These are phyloP conservation scores for Cryphonectria radicalis DNA, from an alignment of 2,329 filamentous ascomycete genomes.

Conservation along the genomic window DNA sequence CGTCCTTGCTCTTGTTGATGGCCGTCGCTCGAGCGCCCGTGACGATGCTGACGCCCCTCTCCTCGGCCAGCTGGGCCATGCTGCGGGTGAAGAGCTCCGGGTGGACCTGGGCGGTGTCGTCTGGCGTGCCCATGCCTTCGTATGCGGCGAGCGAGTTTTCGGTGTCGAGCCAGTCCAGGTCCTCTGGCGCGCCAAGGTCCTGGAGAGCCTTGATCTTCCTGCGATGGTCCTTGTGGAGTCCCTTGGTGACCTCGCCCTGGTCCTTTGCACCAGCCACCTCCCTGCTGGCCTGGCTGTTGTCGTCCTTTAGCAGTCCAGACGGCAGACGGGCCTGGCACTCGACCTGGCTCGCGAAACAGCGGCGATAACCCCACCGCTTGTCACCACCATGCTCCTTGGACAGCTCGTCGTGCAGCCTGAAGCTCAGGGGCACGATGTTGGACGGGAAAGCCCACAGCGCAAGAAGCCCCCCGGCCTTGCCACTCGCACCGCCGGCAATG, in stretches of 20 bases:
- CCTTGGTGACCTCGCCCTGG: conserved; percentile 23
- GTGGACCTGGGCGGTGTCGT: conserved; percentile 76
- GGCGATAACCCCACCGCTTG: conserved; percentile 72
- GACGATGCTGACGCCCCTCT: conserved; percentile 60
- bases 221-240: conserved; percentile 32
- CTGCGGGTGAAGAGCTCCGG: conserved; percentile 76
- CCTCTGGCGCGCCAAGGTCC: conserved; percentile 49
- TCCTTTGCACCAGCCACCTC: background rate
- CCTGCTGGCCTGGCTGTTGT: background rate
- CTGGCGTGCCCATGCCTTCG: conserved; percentile 49
- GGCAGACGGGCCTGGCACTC: conserved; percentile 24
- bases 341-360: conserved; percentile 36
- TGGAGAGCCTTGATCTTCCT: conserved; percentile 34
- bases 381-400: conserved; percentile 70
- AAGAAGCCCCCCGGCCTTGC: conserved; percentile 76
- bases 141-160: conserved; percentile 50
- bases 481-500: conserved; percentile 76
- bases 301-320: background rate
- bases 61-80: conserved; percentile 70
- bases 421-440: conserved; percentile 72
- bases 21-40: conserved; percentile 38
- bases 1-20: conserved; percentile 35
- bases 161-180: conserved; percentile 71
- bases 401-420: conserved; percentile 69
- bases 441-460: conserved; percentile 76